Base-by-base conservation (phyloP, 257 asterid species). In the Fraxinus anomala region DNA sequence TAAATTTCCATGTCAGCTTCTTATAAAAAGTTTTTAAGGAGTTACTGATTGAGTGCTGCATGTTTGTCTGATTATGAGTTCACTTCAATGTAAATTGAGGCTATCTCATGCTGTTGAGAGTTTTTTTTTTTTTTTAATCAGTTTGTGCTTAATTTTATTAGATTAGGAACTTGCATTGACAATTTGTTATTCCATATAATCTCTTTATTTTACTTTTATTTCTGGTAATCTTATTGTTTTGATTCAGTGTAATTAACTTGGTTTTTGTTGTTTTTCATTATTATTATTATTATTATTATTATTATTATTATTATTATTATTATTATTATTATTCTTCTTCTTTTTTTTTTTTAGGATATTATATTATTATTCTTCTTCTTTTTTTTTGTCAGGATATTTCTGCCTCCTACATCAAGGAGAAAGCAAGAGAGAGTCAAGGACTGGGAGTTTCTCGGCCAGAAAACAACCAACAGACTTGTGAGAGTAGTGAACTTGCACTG, bases 341-440 rank as follows among this genome's bases (percentile, higher is more conserved):
- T n/a, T n/a, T n/a, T n/a, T n/a, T n/a, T n/a, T n/a, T n/a, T n/a
- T n/a, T n/a, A n/a, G n/a, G n/a, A n/a, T n/a, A n/a, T n/a, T n/a
- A n/a, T n/a, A n/a, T n/a, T n/a, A n/a, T n/a, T n/a, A n/a, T n/a
- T n/a, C n/a, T n/a, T n/a, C n/a, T n/a, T n/a, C n/a, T 74, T 47
- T 72, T 80, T 44, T 47, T 68, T 40, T 63, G 36, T 63, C 81
- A 88, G 90, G 89, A 86, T 68, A 59, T 47, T 59, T 73, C 84
- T 39, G 80, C 85, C 63, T 73, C 81, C 16, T 67, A 75, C 83
- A 80, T 66, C 71, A 75, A 78, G 63, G 84, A 65, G 30, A 70
- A 56, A 47, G 23, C 81, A 19, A 78, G 73, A 75, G 88, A 86
- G 76, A 82, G 81, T 75, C 80, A 81, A 79, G 73, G 81, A 61